Percentiles rank a stretch among this genome's conserved stretches.
Evolutionary conservation across 164 flowering plant genomes (phyloP).

Genomic region (Warburgia ugandensis): DNA sequence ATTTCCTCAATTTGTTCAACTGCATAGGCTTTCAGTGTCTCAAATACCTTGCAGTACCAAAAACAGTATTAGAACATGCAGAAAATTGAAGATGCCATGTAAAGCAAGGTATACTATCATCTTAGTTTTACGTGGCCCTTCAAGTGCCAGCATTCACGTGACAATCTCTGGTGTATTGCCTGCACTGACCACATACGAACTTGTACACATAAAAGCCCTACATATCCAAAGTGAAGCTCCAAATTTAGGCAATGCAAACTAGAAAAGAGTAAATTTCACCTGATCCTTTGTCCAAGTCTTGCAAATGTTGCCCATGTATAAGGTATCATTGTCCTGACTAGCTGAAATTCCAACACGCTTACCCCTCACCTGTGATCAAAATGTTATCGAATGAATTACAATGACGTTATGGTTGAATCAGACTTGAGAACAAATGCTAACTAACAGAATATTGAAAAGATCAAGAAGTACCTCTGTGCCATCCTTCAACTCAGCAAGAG

Average conservation of each 20-base stretch:
- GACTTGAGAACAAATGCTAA: too few species aligned
- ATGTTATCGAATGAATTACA: neutral
- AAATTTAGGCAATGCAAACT: neutral
- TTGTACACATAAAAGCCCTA: neutral
- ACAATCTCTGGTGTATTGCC: too few species aligned
- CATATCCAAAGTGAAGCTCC: neutral
- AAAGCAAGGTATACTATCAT: too few species aligned
- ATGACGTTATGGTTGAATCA: neutral
- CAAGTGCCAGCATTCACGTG: too few species aligned
- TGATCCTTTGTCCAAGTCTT: constrained; percentile 34
- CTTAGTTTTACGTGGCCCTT: too few species aligned
- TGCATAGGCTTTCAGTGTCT: constrained; percentile 22
- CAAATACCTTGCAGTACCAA: too few species aligned
- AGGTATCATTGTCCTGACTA: constrained; percentile 36
- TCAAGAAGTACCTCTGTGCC: constrained; percentile 27
- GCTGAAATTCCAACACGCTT: constrained; percentile 28
- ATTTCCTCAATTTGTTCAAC: constrained; percentile 29
- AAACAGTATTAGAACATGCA: too few species aligned
- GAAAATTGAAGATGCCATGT: too few species aligned
- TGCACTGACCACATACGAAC: too few species aligned
- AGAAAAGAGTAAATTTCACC: constrained; percentile 13
- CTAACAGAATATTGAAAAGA: too few species aligned
- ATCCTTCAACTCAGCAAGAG: constrained; percentile 29
- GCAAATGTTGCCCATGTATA: constrained; percentile 37
- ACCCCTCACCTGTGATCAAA: constrained; percentile 29